Evolutionary conservation across 305 asterid genomes (phyloP).

Genomic region (Solanum hybrid): DNA sequence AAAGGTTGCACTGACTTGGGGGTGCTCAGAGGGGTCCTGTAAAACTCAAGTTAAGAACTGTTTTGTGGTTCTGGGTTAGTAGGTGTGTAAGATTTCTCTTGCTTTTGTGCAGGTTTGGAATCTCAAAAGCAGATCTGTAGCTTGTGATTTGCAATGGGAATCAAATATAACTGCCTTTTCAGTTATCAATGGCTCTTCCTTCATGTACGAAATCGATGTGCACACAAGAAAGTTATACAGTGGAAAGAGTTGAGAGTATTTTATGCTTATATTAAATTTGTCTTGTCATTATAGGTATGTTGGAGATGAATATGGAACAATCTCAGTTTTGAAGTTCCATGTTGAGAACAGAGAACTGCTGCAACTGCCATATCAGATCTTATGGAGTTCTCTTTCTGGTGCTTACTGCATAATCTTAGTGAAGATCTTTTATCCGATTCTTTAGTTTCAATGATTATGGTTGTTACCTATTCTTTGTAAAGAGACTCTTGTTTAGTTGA

Average conservation of each 20-base stretch:
- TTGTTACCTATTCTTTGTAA: not conserved
- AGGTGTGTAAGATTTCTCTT: not conserved
- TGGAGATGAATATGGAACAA: conserved; percentile 79
- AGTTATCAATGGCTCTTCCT: conserved; percentile 65
- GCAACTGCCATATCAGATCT: conserved; percentile 55
- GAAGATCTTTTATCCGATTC: not conserved
- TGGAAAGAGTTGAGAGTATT: not conserved
- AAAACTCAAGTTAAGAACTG: not conserved
- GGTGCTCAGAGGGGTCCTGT: not conserved
- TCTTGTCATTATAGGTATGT: conserved; percentile 46
- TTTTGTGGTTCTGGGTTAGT: not conserved
- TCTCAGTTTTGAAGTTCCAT: conserved; percentile 64
- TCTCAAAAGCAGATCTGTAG: conserved; percentile 58
- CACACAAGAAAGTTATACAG: not conserved
- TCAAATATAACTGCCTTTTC: conserved; percentile 86
- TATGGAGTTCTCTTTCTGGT: conserved; percentile 65
- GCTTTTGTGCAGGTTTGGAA: conserved; percentile 66
- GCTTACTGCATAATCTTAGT: not conserved
- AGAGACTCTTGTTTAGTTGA: not conserved
- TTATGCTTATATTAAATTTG: conserved; percentile 2
- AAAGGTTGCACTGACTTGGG: not conserved
- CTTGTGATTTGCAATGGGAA: conserved; percentile 73
- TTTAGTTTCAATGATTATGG: not conserved
- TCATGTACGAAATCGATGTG: conserved; percentile 53
- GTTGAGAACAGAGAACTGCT: conserved; percentile 42